Base-by-base conservation (phyloP, 148 eudicot genomes). In the Camellia granthamiana region DNA sequence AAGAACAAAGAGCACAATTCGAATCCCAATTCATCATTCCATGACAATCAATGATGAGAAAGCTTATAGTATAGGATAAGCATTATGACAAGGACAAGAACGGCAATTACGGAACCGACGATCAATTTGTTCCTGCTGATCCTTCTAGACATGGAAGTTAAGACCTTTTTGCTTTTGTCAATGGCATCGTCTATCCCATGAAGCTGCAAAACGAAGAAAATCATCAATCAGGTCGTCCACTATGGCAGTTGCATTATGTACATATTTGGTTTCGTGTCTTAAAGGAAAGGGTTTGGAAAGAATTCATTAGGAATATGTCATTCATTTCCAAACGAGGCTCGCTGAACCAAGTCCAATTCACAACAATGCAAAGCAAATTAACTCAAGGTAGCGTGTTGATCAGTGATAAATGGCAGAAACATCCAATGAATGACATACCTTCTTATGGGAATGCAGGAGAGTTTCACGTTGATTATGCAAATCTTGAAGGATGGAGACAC, bases 61-160 rank as follows among this genome's bases (percentile, higher is more conserved):
- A 95, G 77, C 88, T 95, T 95, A 58, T 84, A 95, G 81, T 90
- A 92, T 15, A 95, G 78, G 79, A 95, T 90, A 49, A 95, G 47
- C 79, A 95, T 81, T 75, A 95, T 89, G 4, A 94, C 97, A 67
- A 95, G 72, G 77, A 92, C 85, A 47, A 95, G 97, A 77, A 83
- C 97, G 44, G 86, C 92, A 78, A 93, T 95, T 21, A 95, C 54
- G 51, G 94, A 90, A 54, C 97, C 97, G 16, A 91, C 81, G 10
- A 93, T 88, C 97, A 92, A 90, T 86, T 95, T 95, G 87, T 93
- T 95, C 86, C 92, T 91, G 90, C 89, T 93, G 62, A 95, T 89
- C 86, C 97, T 92, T 81, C 92, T 87, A 0, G 94, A 88, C 97
- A 95, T 93, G 70, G 94, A 73, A n/a, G 90, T 92, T 83, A 95